A percentile compares a stretch with the other conserved stretches of the same genome.
Conservation (phyloP, 2,329 filamentous ascomycete species). For the Penicillium sp. region DNA sequence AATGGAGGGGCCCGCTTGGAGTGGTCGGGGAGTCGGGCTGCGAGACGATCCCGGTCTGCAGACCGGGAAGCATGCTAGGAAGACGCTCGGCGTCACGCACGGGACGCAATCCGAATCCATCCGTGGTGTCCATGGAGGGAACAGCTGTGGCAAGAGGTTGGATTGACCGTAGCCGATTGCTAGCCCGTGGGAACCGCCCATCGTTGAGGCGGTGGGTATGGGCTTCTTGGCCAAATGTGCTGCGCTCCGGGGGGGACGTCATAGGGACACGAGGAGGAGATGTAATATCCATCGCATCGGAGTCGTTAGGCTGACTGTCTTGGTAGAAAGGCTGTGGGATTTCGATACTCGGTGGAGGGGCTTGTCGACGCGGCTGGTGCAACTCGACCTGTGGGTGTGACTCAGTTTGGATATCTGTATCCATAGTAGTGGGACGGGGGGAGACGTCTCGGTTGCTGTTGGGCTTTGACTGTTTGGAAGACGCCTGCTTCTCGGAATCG, state of each 20-base stretch:
- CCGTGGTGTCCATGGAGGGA: slow-evolving; percentile 58
- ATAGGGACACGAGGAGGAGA: slow-evolving; percentile 56
- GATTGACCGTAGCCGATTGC: slow-evolving; percentile 47
- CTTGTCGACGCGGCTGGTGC: slow-evolving; percentile 61
- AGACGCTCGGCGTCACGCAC: slow-evolving; percentile 74
- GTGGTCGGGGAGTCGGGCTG: slow-evolving; percentile 88
- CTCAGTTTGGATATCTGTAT: slow-evolving; percentile 47
- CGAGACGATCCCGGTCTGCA: slow-evolving; percentile 63
- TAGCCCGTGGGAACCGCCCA: slow-evolving; percentile 35
- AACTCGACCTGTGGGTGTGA: slow-evolving; percentile 49
- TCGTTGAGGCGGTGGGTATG: slow-evolving; percentile 43
- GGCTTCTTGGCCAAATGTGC: slow-evolving; percentile 52
- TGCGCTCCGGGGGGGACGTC: slow-evolving; percentile 62
- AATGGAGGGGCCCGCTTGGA: slow-evolving; percentile 59
- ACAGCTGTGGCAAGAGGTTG: slow-evolving; percentile 61
- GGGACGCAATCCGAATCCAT: slow-evolving; percentile 65
- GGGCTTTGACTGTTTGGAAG: slow-evolving; percentile 25
- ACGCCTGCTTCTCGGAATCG: slow-evolving; percentile 53
- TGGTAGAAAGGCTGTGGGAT: slow-evolving; percentile 54
- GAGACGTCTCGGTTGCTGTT: slow-evolving; percentile 22
- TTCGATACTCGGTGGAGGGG: slow-evolving; percentile 74
- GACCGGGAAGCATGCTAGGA: slow-evolving; percentile 67
- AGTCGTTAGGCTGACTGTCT: slow-evolving; percentile 41
- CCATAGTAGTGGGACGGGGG: slow-evolving; percentile 31
- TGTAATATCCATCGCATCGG: slow-evolving; percentile 51